Conservation (phyloP, 768 basidiomycete species). For the Rhodotorula diobovata region DNA sequence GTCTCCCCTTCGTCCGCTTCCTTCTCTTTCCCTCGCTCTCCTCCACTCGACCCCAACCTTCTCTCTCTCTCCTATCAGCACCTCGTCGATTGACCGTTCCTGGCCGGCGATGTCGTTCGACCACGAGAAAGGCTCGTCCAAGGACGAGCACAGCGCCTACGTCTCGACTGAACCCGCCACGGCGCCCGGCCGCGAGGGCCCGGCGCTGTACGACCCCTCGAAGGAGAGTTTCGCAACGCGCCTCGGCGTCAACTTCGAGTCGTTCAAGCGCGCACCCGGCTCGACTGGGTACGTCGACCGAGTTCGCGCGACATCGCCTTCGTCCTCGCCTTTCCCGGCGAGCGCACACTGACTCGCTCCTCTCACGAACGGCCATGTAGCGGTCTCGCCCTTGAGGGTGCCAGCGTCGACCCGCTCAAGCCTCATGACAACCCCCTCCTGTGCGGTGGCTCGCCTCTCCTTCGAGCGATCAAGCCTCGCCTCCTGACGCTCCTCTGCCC, state of each 20-base stretch:
- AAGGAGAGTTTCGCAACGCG: constrained; percentile 46
- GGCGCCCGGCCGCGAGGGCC: background rate
- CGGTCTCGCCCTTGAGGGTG: constrained; percentile 16
- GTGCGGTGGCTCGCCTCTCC: too few species aligned
- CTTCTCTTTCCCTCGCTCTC: background rate
- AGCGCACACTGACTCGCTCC: background rate
- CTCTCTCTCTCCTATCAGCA: background rate
- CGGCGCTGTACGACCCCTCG: constrained; percentile 45
- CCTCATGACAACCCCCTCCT: constrained; percentile 43
- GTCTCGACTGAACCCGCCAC: constrained; percentile 2
- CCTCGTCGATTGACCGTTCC: too few species aligned
- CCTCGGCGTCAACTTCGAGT: constrained; percentile 47
- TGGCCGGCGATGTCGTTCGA: background rate
- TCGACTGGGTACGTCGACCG: constrained; percentile 37
- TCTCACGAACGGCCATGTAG: background rate
- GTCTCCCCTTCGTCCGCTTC: too few species aligned
- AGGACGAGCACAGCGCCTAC: background rate
- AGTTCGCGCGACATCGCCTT: background rate
- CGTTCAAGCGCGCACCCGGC: constrained; percentile 50
- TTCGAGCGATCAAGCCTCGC: too few species aligned
- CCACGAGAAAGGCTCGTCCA: constrained; percentile 9
- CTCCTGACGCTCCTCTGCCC: too few species aligned
- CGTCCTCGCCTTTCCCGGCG: background rate
- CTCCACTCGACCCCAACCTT: background rate
- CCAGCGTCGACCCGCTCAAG: constrained; percentile 33